Evolutionary conservation across 1,139 yeast genomes (phyloP).

Genomic region (Scheffersomyces titani): DNA sequence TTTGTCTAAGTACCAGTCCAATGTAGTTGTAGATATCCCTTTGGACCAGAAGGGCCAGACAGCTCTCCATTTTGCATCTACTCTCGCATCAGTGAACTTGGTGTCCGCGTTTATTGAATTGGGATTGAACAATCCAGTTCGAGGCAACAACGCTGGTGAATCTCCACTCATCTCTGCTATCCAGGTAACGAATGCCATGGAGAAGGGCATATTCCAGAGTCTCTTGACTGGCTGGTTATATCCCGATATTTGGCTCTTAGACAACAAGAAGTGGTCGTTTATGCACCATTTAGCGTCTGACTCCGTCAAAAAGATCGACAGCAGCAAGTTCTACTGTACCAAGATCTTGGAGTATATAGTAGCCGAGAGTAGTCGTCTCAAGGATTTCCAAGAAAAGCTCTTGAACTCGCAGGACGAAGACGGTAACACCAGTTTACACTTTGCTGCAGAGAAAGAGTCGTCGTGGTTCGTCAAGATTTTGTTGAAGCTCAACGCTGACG

Average conservation of each 20-base stretch:
- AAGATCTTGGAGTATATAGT: slow-evolving; percentile 83
- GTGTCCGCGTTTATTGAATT: slow-evolving; percentile 38
- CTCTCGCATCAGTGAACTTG: slow-evolving; percentile 41
- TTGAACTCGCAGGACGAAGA: slow-evolving; percentile 72
- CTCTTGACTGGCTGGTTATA: slow-evolving; percentile 37
- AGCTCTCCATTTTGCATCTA: slow-evolving; percentile 48
- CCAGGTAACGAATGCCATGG: slow-evolving; percentile 49
- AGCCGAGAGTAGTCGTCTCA: slow-evolving; percentile 48
- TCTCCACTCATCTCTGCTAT: slow-evolving; percentile 43
- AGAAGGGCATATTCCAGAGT: slow-evolving; percentile 40
- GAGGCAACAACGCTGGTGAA: slow-evolving; percentile 45
- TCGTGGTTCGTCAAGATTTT: slow-evolving; percentile 78
- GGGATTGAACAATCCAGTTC: slow-evolving; percentile 41
- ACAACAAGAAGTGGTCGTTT: slow-evolving; percentile 34
- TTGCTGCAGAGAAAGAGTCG: slow-evolving; percentile 88
- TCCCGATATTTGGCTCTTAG: slow-evolving; percentile 41
- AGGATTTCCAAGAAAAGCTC: slow-evolving; percentile 63
- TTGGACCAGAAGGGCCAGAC: slow-evolving; percentile 46
- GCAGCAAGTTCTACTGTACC: slow-evolving; percentile 67
- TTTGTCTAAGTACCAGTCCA: slow-evolving; percentile 10
- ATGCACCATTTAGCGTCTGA: slow-evolving; percentile 38
- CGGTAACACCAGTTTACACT: slow-evolving; percentile 87
- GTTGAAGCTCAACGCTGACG: slow-evolving; percentile 85
- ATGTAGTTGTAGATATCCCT: slow-evolving; percentile 33
- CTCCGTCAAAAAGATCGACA: slow-evolving; percentile 31